These are phyloP conservation scores for Gastrolobium bilobum DNA, from an alignment of 306 rosid species.

Conservation along the genomic window DNA sequence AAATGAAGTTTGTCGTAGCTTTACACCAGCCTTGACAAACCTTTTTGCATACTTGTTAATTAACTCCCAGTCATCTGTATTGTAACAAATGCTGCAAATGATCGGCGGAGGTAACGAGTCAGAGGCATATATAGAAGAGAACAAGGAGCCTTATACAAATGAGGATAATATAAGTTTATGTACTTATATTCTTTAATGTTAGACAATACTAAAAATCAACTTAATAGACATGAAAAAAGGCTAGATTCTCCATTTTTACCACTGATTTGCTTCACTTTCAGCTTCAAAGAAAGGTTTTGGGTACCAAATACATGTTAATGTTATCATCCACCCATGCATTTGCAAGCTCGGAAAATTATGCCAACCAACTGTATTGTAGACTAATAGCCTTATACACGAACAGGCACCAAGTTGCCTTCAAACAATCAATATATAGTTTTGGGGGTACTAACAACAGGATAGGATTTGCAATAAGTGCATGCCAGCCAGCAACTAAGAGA, in stretches of 20 bases:
- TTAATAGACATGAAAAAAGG: not conserved
- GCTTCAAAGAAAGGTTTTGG: slow-evolving; percentile 26
- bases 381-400: not conserved
- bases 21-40: slow-evolving; percentile 81
- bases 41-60: slow-evolving; percentile 74
- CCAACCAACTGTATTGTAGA: slow-evolving; percentile 21
- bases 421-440: slow-evolving; percentile 21
- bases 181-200: not conserved
- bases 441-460: slow-evolving; percentile 15
- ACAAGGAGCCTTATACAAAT: slow-evolving; percentile 21
- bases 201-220: slow-evolving; percentile 28
- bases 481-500: slow-evolving; percentile 27
- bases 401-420: slow-evolving; percentile 29
- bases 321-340: slow-evolving; percentile 3
- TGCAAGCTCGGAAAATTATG: slow-evolving; percentile 6
- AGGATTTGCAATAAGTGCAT: slow-evolving; percentile 13
- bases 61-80: slow-evolving; percentile 76
- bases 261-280: slow-evolving; percentile 17
- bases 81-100: slow-evolving; percentile 84
- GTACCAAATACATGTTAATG: slow-evolving; percentile 21
- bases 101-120: slow-evolving; percentile 42
- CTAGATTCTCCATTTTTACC: slow-evolving; percentile 25
- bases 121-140: slow-evolving; percentile 44
- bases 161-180: slow-evolving; percentile 6
- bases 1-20: slow-evolving; percentile 77